Conservation (phyloP, 495 filamentous ascomycete genomes). For the Bryoglossum gracile region DNA sequence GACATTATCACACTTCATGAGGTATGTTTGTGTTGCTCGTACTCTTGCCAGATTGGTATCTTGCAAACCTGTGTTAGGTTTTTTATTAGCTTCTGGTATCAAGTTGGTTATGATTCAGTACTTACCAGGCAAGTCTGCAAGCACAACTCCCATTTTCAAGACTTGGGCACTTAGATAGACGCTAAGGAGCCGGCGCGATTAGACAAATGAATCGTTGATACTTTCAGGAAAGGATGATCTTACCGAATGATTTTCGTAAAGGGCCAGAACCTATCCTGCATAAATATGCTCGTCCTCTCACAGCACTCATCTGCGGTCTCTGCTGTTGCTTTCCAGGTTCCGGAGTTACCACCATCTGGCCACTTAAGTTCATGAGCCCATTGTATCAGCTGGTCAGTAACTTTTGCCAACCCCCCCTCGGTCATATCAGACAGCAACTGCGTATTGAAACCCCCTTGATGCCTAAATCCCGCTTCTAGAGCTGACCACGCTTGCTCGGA, state of each 20-base stretch:
- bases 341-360: constrained; percentile 21
- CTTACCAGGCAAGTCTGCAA: constrained; percentile 25
- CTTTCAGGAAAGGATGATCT: not conserved
- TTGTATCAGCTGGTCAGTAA: constrained; percentile 12
- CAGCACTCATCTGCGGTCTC: constrained; percentile 25
- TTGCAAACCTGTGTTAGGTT: constrained; percentile 17
- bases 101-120: not conserved
- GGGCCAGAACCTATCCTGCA: constrained; percentile 27
- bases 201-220: not conserved
- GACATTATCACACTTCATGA: constrained; percentile 26
- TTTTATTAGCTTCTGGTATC: constrained; percentile 1
- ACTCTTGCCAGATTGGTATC: constrained; percentile 28
- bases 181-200: constrained; percentile 10
- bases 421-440: constrained; percentile 18
- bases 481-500: constrained; percentile 24
- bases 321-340: constrained; percentile 25
- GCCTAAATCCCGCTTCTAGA: constrained; percentile 21
- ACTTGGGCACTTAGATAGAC: constrained; percentile 27
- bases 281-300: constrained; percentile 25
- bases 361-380: constrained; percentile 22
- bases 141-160: constrained; percentile 24
- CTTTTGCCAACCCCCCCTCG: constrained; percentile 16
- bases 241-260: constrained; percentile 31
- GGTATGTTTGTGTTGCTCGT: constrained; percentile 26
- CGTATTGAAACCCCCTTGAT: constrained; percentile 16